Base-by-base conservation (phyloP, 352 stramenopile species). In the Globisporangium heterothallicum region DNA sequence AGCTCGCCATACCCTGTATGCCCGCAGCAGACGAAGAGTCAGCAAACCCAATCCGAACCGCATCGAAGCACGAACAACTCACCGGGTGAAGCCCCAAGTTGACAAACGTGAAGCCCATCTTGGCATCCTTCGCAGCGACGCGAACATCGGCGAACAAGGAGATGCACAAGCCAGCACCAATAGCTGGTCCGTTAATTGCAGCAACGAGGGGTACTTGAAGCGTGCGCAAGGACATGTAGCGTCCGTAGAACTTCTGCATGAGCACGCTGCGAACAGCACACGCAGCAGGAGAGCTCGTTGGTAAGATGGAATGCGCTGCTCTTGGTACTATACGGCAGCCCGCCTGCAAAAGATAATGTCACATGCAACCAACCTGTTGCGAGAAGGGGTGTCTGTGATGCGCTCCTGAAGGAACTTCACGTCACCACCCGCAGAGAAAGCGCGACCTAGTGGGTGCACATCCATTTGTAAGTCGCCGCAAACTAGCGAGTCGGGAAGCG, bases 21-120 rank as follows among this genome's bases (percentile, higher is more conserved):
- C 12, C 19, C n/a, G 14, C 6, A 30, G 3, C 18, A 46, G 6
- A 24, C 26, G 41, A n/a, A 9, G 19, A 12, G 4, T 14, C 16
- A 38, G 12, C 45, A 16, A 41, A 35, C 43, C 24, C 32, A 47
- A 19, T 30, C 4, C 10, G 6, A 58, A 16, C 10, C 9, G 6
- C 10, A n/a, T 25, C 29, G 6, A 14, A 9, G 27, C 29, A 16
- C 18, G 4, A 4, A 10, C 21, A 22, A 29, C 53, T 16, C 48
- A 80, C 70, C 3, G 81, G 74, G 46, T 95, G 86, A 16, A 97
- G 74, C 0, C 88, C 88, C 10, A 96, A 53, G 58, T 86, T 81
- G 22, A 85, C 73, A 59, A 96, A 97, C 36, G 80, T 95, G 56
- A 96, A 91, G 36, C 86, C 85, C 55, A 96, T 75, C 58, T 94